A percentile compares a stretch with the other conserved stretches of the same genome.
Evolutionary conservation across 768 basidiomycete genomes (phyloP).

Genomic region (Boletus reticuloceps): DNA sequence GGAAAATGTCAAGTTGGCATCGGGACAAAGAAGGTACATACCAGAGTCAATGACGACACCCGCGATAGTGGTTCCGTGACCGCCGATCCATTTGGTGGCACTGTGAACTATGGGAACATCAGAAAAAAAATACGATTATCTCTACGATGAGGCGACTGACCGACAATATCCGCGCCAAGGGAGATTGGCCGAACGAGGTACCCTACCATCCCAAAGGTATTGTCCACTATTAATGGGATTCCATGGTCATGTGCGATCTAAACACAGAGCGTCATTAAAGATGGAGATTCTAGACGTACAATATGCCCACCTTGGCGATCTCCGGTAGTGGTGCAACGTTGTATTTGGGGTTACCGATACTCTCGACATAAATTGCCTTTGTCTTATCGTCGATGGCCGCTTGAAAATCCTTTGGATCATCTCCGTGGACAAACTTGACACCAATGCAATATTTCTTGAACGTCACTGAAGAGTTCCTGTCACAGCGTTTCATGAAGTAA

Average conservation of each 20-base stretch:
- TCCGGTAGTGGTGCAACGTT: conserved; percentile 54
- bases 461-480: conserved; percentile 35
- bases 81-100: conserved; percentile 68
- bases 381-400: conserved; percentile 60
- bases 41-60: conserved; percentile 63
- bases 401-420: conserved; percentile 45
- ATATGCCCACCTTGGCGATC: conserved; percentile 46
- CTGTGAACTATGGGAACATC: conserved; percentile 40
- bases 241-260: conserved; percentile 59
- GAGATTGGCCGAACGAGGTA: conserved; percentile 55
- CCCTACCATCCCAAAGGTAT: conserved; percentile 62
- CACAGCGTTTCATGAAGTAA: not conserved
- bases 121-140: not conserved
- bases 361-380: conserved; percentile 57
- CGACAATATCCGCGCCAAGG: conserved; percentile 55
- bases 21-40: conserved; percentile 18
- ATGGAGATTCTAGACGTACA: not conserved
- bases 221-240: conserved; percentile 65
- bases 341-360: conserved; percentile 61
- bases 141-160: conserved; percentile 21
- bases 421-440: conserved; percentile 50
- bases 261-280: not conserved
- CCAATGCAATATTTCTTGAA: conserved; percentile 55
- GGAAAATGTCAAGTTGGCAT: not conserved
- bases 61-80: conserved; percentile 65